Evolutionary conservation across 768 basidiomycete species (phyloP).

Genomic region (Sporobolomyces pararoseus): DNA sequence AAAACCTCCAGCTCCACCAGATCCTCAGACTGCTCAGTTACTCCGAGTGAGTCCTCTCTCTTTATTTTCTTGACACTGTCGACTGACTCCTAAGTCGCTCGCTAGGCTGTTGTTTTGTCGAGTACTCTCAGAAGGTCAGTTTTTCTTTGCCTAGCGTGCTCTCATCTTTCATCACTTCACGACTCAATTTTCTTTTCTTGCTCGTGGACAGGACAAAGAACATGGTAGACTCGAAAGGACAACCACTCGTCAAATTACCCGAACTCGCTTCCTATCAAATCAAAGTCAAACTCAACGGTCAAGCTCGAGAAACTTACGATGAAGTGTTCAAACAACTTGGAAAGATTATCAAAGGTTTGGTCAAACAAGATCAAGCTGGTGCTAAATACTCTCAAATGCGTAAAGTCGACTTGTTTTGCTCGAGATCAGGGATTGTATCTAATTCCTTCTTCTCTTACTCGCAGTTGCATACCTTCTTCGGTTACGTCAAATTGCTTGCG

Average conservation of each 20-base stretch:
- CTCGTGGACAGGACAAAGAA: constrained; percentile 52
- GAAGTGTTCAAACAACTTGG: constrained; percentile 48
- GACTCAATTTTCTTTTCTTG: too few relatives aligned
- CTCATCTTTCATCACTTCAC: too few relatives aligned
- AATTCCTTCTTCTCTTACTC: neutral
- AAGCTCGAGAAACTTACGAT: constrained; percentile 55
- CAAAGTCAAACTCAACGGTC: constrained; percentile 58
- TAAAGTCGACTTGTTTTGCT: neutral
- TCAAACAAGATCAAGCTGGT: constrained; percentile 42
- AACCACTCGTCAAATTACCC: constrained; percentile 69
- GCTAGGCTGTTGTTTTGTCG: constrained; percentile 45
- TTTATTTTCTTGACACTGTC: too few relatives aligned
- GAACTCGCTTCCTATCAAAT: constrained; percentile 74
- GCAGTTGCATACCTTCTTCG: constrained; percentile 78
- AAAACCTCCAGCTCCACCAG: constrained; percentile 1
- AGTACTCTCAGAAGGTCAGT: constrained; percentile 61
- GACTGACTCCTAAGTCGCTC: neutral
- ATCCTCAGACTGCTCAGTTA: neutral
- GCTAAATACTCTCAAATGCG: constrained; percentile 18
- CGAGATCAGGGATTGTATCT: constrained; percentile 31
- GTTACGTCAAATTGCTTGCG: constrained; percentile 73
- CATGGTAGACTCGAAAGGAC: constrained; percentile 80
- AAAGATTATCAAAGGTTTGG: constrained; percentile 18
- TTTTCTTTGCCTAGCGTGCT: constrained; percentile 29
- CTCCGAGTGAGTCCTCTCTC: constrained; percentile 11